Conservation (phyloP, 306 rosid species). For the Gastrolobium villosum region DNA sequence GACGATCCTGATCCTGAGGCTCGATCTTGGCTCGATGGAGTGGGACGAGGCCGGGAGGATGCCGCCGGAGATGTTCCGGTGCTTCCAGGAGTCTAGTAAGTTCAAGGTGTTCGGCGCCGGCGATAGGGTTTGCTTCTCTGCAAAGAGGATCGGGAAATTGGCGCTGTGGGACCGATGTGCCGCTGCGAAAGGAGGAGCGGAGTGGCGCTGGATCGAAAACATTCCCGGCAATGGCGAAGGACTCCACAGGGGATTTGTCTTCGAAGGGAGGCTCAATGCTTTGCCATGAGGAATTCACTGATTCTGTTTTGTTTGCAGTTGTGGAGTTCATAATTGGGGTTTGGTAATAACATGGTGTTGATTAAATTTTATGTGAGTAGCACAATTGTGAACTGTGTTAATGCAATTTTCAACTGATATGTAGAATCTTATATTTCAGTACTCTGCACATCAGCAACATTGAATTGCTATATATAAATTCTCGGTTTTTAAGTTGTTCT, state of each 20-base stretch:
- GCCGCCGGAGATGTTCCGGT: slow-evolving; percentile 81
- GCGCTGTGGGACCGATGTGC: slow-evolving; percentile 75
- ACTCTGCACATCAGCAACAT: not conserved
- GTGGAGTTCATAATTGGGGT: slow-evolving; percentile 21
- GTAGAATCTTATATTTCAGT: slow-evolving; percentile 25
- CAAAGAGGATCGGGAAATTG: slow-evolving; percentile 73
- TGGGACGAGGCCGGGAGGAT: slow-evolving; percentile 94
- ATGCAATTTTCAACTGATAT: slow-evolving; percentile 43
- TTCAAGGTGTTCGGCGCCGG: slow-evolving; percentile 88
- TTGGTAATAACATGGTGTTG: slow-evolving; percentile 44
- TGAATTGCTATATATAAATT: slow-evolving; percentile 25
- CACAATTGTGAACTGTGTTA: slow-evolving; percentile 29
- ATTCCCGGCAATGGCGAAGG: slow-evolving; percentile 76
- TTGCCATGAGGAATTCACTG: slow-evolving; percentile 56
- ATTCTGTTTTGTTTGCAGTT: slow-evolving; percentile 8
- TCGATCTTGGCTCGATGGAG: slow-evolving; percentile 73
- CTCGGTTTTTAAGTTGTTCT: not conserved
- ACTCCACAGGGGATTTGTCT: slow-evolving; percentile 74
- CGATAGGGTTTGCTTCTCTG: slow-evolving; percentile 78
- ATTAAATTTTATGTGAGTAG: not conserved
- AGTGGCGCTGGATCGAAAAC: slow-evolving; percentile 82
- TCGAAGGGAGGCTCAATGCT: slow-evolving; percentile 81
- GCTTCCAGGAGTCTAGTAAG: slow-evolving; percentile 83
- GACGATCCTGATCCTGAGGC: slow-evolving; percentile 74
- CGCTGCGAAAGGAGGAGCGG: slow-evolving; percentile 39